phyloP scores from a whole-genome alignment of 2,329 filamentous ascomycete species.

The Penicillium corylophilum region DNA sequence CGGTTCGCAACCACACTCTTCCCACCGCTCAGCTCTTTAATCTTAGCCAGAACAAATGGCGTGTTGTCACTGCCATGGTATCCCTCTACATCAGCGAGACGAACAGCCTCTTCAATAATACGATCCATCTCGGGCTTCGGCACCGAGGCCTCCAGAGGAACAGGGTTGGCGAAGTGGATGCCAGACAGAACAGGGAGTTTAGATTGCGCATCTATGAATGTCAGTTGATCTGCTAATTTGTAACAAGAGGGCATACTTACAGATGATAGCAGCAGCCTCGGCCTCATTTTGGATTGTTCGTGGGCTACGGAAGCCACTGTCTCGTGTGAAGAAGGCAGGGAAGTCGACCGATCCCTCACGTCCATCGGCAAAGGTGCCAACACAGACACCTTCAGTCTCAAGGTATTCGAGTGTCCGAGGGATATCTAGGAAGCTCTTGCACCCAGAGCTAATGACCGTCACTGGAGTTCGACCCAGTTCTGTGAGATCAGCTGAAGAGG shows the following conservation, averaged over 20 bases:
- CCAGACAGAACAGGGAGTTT: slow-evolving; percentile 72
- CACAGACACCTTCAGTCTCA: slow-evolving; percentile 70
- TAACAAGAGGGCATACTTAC: slow-evolving; percentile 45
- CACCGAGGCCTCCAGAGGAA: slow-evolving; percentile 69
- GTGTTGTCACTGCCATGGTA: slow-evolving; percentile 76
- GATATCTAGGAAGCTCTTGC: slow-evolving; percentile 95
- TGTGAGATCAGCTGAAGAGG: slow-evolving; percentile 71
- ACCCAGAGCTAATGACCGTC: slow-evolving; percentile 83
- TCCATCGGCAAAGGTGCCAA: slow-evolving; percentile 87
- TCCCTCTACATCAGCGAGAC: slow-evolving; percentile 63
- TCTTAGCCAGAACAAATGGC: slow-evolving; percentile 75
- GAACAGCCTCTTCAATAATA: slow-evolving; percentile 67
- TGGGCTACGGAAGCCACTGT: slow-evolving; percentile 80
- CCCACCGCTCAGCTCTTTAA: slow-evolving; percentile 73
- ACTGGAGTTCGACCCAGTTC: slow-evolving; percentile 88
- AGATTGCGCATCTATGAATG: slow-evolving; percentile 64
- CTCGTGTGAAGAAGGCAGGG: slow-evolving; percentile 87
- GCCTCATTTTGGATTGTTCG: slow-evolving; percentile 69
- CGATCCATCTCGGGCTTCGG: slow-evolving; percentile 68
- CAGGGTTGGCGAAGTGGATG: slow-evolving; percentile 84
- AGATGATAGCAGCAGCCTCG: slow-evolving; percentile 86
- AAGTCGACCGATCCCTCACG: slow-evolving; percentile 73
- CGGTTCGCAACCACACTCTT: slow-evolving; percentile 73
- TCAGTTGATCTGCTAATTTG: not conserved
- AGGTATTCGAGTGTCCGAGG: slow-evolving; percentile 80